Percentiles rank a stretch among this genome's conserved stretches.
Conservation (phyloP, 2,329 filamentous ascomycete genomes). For the Furcasterigmium furcatum region DNA sequence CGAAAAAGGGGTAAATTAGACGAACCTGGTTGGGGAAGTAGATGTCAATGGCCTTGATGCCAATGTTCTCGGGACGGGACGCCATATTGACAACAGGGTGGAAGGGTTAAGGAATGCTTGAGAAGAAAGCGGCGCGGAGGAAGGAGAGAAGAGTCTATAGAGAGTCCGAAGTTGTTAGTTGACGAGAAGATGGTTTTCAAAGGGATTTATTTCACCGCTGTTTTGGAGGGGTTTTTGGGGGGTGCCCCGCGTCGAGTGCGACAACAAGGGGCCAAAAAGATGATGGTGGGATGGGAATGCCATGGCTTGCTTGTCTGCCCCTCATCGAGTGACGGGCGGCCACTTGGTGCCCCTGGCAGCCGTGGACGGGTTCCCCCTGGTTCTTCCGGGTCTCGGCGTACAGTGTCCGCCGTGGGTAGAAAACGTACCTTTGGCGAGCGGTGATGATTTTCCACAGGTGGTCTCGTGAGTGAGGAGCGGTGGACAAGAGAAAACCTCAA, state of each 20-base stretch:
- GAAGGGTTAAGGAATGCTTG: neutral
- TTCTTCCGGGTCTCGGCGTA: too few relatives aligned
- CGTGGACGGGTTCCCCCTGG: too few relatives aligned
- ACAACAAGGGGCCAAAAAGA: neutral
- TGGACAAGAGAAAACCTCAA: too few relatives aligned
- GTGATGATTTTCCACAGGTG: too few relatives aligned
- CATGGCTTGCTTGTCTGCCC: neutral
- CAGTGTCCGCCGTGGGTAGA: too few relatives aligned
- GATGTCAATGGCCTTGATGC: slow-evolving; percentile 90
- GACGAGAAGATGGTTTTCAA: slow-evolving; percentile 1
- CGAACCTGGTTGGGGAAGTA: slow-evolving; percentile 84
- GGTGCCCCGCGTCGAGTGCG: neutral
- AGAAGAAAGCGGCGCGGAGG: neutral
- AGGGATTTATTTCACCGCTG: slow-evolving; percentile 15
- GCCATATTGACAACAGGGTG: slow-evolving; percentile 60
- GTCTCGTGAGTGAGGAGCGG: too few relatives aligned
- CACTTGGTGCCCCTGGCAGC: too few relatives aligned
- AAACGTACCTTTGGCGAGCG: too few relatives aligned
- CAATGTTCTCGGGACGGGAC: slow-evolving; percentile 78
- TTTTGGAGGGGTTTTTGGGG: slow-evolving; percentile 10
- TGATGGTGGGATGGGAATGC: neutral
- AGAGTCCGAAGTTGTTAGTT: slow-evolving; percentile 5
- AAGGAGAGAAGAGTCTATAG: neutral
- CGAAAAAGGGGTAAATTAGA: slow-evolving; percentile 13
- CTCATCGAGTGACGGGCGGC: too few relatives aligned